A percentile compares a stretch with the other conserved stretches of the same genome.
Conservation (phyloP, 305 asterid species). For the Plantago lanceolata region DNA sequence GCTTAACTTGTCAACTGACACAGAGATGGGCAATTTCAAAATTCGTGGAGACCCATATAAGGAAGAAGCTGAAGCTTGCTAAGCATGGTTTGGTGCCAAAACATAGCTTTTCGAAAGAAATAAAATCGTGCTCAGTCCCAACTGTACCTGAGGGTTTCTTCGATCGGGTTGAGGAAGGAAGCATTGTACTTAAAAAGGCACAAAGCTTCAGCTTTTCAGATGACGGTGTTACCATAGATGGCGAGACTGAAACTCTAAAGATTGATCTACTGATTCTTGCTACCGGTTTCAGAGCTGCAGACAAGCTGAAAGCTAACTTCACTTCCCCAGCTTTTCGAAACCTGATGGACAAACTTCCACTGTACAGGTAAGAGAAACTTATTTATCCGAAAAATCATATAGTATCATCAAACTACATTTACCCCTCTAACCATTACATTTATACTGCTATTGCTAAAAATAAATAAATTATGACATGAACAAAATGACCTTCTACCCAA, state of each 20-base stretch:
- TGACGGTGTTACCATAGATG: conserved; percentile 33
- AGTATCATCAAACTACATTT: neutral
- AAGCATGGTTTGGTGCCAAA: conserved; percentile 41
- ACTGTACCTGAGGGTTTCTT: conserved; percentile 42
- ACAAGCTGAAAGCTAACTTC: conserved; percentile 37
- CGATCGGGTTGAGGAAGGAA: conserved; percentile 41
- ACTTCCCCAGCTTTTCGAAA: conserved; percentile 27
- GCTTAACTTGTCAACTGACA: neutral
- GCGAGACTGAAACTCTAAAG: conserved; percentile 26
- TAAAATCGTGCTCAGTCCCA: conserved; percentile 32
- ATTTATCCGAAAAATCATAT: neutral
- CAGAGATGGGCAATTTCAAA: conserved; percentile 51
- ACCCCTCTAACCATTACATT: no score
- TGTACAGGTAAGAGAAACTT: conserved; percentile 3
- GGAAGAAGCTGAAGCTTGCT: conserved; percentile 30
- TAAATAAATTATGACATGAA: neutral
- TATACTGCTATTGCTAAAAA: no score
- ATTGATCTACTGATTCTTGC: conserved; percentile 37
- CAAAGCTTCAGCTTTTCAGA: conserved; percentile 32
- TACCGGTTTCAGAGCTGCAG: conserved; percentile 42
- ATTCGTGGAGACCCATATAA: conserved; percentile 39
- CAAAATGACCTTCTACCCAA: neutral
- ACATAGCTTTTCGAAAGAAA: conserved; percentile 36
- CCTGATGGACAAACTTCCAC: conserved; percentile 26
- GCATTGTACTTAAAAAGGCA: conserved; percentile 38